Evolutionary conservation across 1,284 basidiomycete species (phyloP).

Genomic region (Trichosporon sp.): DNA sequence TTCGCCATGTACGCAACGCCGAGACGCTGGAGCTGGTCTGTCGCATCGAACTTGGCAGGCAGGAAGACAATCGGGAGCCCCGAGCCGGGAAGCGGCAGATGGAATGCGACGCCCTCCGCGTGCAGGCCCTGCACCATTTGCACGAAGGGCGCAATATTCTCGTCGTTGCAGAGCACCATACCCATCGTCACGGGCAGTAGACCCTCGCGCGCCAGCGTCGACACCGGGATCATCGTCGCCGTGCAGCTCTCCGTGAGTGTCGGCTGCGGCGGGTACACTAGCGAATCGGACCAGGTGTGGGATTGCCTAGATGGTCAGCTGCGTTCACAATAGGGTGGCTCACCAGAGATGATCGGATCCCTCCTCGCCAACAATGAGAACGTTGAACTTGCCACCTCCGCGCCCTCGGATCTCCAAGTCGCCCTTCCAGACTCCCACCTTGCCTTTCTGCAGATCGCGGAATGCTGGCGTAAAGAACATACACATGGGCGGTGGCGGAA

Average conservation of each 20-base stretch:
- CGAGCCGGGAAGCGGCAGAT: slow-evolving; percentile 28
- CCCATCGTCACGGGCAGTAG: slow-evolving; percentile 41
- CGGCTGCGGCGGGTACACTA: slow-evolving; percentile 28
- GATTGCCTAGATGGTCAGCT: slow-evolving; percentile 36
- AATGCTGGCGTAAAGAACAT: slow-evolving; percentile 45
- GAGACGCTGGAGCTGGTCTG: slow-evolving; percentile 38
- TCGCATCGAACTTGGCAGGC: slow-evolving; percentile 43
- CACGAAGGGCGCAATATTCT: slow-evolving; percentile 31
- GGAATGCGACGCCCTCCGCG: slow-evolving; percentile 43
- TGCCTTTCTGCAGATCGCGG: slow-evolving; percentile 38
- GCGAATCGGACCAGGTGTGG: slow-evolving; percentile 28
- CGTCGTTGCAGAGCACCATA: slow-evolving; percentile 45
- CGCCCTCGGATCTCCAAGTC: slow-evolving; percentile 37
- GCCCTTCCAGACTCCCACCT: slow-evolving; percentile 43
- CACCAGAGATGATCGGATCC: slow-evolving; percentile 37
- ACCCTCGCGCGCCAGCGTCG: slow-evolving; percentile 41
- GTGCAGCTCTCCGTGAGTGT: slow-evolving; percentile 25
- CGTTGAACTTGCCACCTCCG: slow-evolving; percentile 38
- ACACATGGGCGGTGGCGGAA: slow-evolving; percentile 45
- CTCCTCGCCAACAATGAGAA: slow-evolving; percentile 39
- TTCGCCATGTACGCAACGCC: slow-evolving; percentile 45
- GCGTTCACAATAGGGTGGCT: slow-evolving; percentile 14
- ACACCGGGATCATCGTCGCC: slow-evolving; percentile 42
- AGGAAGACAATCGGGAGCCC: slow-evolving; percentile 40
- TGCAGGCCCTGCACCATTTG: slow-evolving; percentile 43